phyloP scores from a whole-genome alignment of 2,329 filamentous ascomycete genomes.

The Cercospora canescens region DNA sequence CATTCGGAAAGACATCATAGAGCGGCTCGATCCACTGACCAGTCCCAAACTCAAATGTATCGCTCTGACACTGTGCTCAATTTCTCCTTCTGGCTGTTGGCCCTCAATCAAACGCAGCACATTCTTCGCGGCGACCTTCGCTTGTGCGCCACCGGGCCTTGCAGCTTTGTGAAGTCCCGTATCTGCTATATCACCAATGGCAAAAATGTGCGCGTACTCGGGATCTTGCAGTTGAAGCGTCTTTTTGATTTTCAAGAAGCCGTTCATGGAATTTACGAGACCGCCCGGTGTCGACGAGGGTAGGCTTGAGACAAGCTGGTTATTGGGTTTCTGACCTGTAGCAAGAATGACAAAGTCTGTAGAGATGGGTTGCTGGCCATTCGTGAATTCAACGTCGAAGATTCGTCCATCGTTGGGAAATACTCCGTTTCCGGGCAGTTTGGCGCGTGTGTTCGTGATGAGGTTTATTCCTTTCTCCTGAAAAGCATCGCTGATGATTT shows the following conservation, averaged over 20 bases:
- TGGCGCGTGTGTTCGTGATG: conserved; percentile 44
- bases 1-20: neutral
- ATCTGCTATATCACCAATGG: conserved; percentile 64
- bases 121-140: conserved; percentile 55
- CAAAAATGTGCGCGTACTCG: conserved; percentile 56
- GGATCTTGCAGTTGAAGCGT: conserved; percentile 59
- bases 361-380: conserved; percentile 43
- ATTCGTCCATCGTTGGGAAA: conserved; percentile 25
- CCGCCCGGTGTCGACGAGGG: conserved; percentile 45
- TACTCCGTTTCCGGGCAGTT: conserved; percentile 25
- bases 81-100: conserved; percentile 1
- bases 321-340: conserved; percentile 61
- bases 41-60: conserved; percentile 23
- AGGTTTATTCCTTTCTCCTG: conserved; percentile 51
- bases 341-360: conserved; percentile 61
- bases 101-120: conserved; percentile 49
- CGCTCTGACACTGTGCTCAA: conserved; percentile 9
- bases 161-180: conserved; percentile 54
- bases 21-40: neutral
- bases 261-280: conserved; percentile 22
- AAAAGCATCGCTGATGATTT: conserved; percentile 44
- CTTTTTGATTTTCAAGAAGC: conserved; percentile 48
- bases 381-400: conserved; percentile 45
- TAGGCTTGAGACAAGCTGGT: conserved; percentile 52
- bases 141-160: conserved; percentile 57